Evolutionary conservation across 306 rosid species (phyloP).

Genomic region (Castanea mollissima): DNA sequence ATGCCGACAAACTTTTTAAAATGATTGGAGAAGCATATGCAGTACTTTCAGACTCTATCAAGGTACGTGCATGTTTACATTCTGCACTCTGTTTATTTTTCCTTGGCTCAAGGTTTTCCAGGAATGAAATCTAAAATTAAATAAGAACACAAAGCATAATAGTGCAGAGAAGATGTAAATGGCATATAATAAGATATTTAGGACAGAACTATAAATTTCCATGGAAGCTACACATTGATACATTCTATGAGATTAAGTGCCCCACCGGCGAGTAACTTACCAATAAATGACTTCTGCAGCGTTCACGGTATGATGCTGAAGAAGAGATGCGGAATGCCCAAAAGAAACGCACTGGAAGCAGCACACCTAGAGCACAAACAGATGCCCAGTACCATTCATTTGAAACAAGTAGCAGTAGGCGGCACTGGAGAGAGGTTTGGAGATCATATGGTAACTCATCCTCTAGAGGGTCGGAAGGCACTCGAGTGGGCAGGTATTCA

Average conservation of each 20-base stretch:
- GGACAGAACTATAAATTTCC: background rate
- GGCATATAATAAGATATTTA: background rate
- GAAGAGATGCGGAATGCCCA: constrained; percentile 81
- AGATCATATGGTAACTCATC: constrained; percentile 54
- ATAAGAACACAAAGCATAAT: background rate
- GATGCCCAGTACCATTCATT: constrained; percentile 58
- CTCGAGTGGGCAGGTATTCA: constrained; percentile 51
- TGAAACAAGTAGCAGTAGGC: constrained; percentile 57
- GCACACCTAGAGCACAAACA: constrained; percentile 51
- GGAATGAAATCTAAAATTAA: background rate
- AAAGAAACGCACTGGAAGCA: constrained; percentile 64
- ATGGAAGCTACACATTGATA: background rate
- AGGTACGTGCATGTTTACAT: constrained; percentile 40
- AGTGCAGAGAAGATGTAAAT: background rate
- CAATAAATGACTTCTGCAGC: constrained; percentile 39
- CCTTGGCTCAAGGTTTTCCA: background rate
- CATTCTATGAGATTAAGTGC: background rate
- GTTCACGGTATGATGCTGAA: constrained; percentile 77
- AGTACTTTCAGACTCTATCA: constrained; percentile 70
- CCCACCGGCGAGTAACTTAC: no score
- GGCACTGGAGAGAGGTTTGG: constrained; percentile 72
- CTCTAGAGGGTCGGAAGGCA: constrained; percentile 53
- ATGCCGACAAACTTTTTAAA: constrained; percentile 83
- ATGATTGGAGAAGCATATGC: constrained; percentile 93
- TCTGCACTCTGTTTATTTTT: background rate